Evolutionary conservation across 2,329 filamentous ascomycete species (phyloP), one percentile per base, ranked within the genome.

Genomic region (Pseudodiploospora longispora): DNA sequence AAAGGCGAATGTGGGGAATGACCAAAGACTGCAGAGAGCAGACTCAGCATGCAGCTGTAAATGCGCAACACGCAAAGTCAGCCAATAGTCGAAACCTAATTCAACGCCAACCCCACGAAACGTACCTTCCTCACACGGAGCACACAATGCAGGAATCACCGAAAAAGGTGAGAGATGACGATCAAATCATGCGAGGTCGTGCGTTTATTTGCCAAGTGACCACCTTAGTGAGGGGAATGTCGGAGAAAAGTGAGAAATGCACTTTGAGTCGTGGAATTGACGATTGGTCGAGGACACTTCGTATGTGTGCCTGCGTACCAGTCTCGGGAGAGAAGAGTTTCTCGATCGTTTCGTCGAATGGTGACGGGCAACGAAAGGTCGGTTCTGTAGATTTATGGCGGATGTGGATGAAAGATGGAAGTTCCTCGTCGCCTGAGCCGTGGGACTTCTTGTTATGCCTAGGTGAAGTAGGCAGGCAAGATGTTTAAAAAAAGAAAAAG

Each of bases 371-470:
- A 58, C 52, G 55, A 52, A 53, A 47, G 45, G 47, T 38, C 32
- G 38, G 42, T 47, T 47, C 41, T 48, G 53, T 56, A 52, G 53
- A 53, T 53, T 56, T 19, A 19, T 19, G 55, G 52, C 52, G 52
- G 49, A 51, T 49, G 48, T 49, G 53, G 57, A 53, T 58, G 57
- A 12, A 19, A 19, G 19, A 38, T 41, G 30, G 44, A 59, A 65
- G 66, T 69, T 70, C 67, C 63, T 67, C 58, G 59, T 60, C 50
- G 60, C 59, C 19, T 59, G 59, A 59, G 58, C 60, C 61, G 61
- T 68, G 67, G 67, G 70, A 71, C 70, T 65, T 51, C 52, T 40
- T 46, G 44, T 9, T 27, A 10, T 50, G 52, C 41, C 48, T 49
- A 52, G 48, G 47, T 43, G 47, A 49, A 36, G 44, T 48, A 47